phyloP scores from a whole-genome alignment of 176 grass and related monocot species.

The Zoysia japonica region DNA sequence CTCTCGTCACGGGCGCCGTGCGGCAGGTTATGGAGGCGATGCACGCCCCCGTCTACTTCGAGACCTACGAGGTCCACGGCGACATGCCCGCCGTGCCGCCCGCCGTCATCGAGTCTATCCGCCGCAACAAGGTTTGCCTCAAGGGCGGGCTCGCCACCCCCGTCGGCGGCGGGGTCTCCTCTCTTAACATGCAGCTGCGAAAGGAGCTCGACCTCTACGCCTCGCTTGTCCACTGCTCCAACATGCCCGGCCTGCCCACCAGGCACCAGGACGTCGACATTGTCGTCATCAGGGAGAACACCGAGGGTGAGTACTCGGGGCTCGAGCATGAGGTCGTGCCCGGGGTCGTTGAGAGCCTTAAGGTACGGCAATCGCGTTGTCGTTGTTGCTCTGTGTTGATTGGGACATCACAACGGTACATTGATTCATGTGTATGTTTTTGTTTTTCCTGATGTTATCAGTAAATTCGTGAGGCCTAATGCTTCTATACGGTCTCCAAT shows the following conservation, averaged over 20 bases:
- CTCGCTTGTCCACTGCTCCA: too few species aligned
- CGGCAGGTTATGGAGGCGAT: constrained; percentile 35
- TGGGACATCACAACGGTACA: neutral
- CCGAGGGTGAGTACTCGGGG: constrained; percentile 90
- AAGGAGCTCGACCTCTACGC: too few species aligned
- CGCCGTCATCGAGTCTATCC: constrained; percentile 84
- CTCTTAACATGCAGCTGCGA: too few species aligned
- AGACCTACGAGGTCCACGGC: constrained; percentile 84
- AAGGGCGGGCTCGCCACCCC: too few species aligned
- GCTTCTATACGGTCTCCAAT: neutral
- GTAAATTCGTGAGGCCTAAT: neutral
- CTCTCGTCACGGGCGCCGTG: constrained; percentile 78
- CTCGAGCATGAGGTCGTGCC: constrained; percentile 68
- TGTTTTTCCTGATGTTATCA: neutral
- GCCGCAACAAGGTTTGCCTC: constrained; percentile 7
- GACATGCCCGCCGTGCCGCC: constrained; percentile 75
- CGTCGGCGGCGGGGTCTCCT: too few species aligned
- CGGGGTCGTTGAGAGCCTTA: constrained; percentile 62
- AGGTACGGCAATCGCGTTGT: constrained; percentile 45
- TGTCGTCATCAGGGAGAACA: constrained; percentile 83
- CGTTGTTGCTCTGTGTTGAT: neutral
- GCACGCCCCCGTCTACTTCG: constrained; percentile 73
- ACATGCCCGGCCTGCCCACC: too few species aligned
- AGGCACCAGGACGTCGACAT: too few species aligned
- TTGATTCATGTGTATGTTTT: neutral